Conservation (phyloP, 495 filamentous ascomycete species). For the Xylaria scruposa region DNA sequence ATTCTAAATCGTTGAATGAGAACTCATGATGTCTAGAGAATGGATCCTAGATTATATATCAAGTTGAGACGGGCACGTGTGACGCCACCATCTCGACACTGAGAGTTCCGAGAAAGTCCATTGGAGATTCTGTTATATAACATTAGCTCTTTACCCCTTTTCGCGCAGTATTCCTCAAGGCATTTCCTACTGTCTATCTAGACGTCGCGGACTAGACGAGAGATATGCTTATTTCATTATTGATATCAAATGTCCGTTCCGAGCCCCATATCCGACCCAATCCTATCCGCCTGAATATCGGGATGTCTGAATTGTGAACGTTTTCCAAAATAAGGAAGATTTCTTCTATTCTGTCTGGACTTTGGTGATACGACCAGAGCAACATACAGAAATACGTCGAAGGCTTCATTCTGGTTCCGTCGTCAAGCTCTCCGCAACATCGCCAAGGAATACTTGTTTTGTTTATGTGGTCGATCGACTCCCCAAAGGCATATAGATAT, state of each 20-base stretch:
- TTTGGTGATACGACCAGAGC: background rate
- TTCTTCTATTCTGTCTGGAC: background rate
- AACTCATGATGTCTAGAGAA: too few relatives aligned
- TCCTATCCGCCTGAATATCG: background rate
- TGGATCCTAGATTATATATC: too few relatives aligned
- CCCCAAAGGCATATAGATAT: background rate
- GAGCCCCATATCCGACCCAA: background rate
- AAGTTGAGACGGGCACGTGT: too few relatives aligned
- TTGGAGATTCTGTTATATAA: too few relatives aligned
- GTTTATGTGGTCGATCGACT: background rate
- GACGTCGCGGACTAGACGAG: background rate
- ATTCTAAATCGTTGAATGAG: too few relatives aligned
- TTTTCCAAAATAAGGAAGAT: background rate
- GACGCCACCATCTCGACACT: too few relatives aligned
- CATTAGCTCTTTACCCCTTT: background rate
- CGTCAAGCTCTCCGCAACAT: background rate
- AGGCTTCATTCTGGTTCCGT: background rate
- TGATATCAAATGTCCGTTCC: background rate
- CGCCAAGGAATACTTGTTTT: background rate
- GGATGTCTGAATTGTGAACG: background rate
- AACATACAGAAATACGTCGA: background rate
- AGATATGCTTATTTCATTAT: background rate
- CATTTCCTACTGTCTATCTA: background rate
- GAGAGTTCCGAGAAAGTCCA: too few relatives aligned
- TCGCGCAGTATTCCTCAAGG: background rate